These are phyloP conservation scores for Aspergillus fumigatiaffinis DNA, from an alignment of 2,329 filamentous ascomycete species.

Conservation along the genomic window DNA sequence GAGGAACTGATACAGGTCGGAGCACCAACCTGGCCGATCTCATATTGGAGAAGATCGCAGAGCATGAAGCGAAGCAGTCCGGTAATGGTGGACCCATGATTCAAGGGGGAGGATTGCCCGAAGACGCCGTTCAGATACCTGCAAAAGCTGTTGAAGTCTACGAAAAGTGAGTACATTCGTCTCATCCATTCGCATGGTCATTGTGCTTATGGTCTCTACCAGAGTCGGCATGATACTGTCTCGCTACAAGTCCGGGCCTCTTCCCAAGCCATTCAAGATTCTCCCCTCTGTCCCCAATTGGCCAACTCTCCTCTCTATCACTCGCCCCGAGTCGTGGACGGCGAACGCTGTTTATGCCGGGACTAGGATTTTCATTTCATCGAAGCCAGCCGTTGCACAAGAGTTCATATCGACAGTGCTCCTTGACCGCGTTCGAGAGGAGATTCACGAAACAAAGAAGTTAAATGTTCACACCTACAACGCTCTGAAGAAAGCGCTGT, in stretches of 20 bases:
- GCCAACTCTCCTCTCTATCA: conserved; percentile 82
- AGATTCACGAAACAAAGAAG: conserved; percentile 92
- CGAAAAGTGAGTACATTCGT: conserved; percentile 60
- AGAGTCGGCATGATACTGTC: conserved; percentile 84
- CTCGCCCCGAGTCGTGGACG: conserved; percentile 74
- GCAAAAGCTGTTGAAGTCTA: conserved; percentile 93
- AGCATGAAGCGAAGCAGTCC: conserved; percentile 70
- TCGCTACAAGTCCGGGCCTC: conserved; percentile 90
- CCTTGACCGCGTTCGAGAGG: conserved; percentile 83
- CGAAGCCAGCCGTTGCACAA: conserved; percentile 74
- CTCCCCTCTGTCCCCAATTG: conserved; percentile 87
- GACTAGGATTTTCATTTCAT: conserved; percentile 86
- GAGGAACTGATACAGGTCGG: conserved; percentile 42
- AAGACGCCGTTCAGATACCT: conserved; percentile 82
- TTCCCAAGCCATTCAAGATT: conserved; percentile 97
- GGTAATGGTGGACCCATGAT: conserved; percentile 40
- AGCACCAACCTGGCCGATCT: conserved; percentile 84
- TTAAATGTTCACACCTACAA: conserved; percentile 95
- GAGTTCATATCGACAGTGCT: conserved; percentile 83
- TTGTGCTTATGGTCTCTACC: conserved; percentile 13
- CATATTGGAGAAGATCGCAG: conserved; percentile 90
- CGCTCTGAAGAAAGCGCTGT: conserved; percentile 83
- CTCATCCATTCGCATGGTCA: not conserved
- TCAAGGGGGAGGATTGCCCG: conserved; percentile 56
- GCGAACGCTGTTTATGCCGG: conserved; percentile 82